Evolutionary conservation across 2,329 filamentous ascomycete species (phyloP).

Genomic region (Samsoniella hepiali): DNA sequence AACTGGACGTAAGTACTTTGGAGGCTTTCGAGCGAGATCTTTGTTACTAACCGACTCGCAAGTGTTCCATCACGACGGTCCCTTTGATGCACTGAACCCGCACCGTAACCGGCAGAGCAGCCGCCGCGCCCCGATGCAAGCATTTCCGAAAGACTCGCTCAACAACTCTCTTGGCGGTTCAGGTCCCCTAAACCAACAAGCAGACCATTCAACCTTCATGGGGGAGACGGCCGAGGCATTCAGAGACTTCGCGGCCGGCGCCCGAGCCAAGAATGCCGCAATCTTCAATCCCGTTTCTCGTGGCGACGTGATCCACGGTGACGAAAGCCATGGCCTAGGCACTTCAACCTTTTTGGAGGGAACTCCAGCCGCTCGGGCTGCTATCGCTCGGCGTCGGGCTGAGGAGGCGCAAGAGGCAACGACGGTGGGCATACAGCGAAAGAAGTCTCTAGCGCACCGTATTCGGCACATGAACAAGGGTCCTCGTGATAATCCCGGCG

Average conservation of each 20-base stretch:
- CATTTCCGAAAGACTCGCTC: slow-evolving; percentile 85
- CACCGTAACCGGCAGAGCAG: slow-evolving; percentile 85
- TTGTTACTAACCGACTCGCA: slow-evolving; percentile 19
- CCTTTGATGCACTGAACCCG: slow-evolving; percentile 94
- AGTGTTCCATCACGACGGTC: slow-evolving; percentile 98
- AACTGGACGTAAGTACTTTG: slow-evolving; percentile 67
- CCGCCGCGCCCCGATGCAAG: slow-evolving; percentile 87
- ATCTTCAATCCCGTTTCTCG: slow-evolving; percentile 68
- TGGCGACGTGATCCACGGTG: slow-evolving; percentile 74
- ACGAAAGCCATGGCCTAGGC: slow-evolving; percentile 78
- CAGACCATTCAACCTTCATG: slow-evolving; percentile 86
- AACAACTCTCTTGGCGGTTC: slow-evolving; percentile 90
- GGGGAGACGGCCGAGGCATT: slow-evolving; percentile 83
- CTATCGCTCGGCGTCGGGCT: slow-evolving; percentile 71
- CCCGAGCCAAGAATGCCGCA: slow-evolving; percentile 34
- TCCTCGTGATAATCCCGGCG: slow-evolving; percentile 57
- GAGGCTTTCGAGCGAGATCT: neutral
- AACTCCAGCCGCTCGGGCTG: slow-evolving; percentile 77
- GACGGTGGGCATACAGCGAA: slow-evolving; percentile 68
- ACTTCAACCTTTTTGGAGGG: slow-evolving; percentile 96
- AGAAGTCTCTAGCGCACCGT: slow-evolving; percentile 92
- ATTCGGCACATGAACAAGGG: slow-evolving; percentile 79
- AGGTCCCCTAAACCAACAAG: slow-evolving; percentile 75
- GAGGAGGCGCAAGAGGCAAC: slow-evolving; percentile 60
- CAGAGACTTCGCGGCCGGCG: slow-evolving; percentile 64